Evolutionary conservation across 1,139 yeast species (phyloP).

Genomic region (Kodamaea ohmeri): DNA sequence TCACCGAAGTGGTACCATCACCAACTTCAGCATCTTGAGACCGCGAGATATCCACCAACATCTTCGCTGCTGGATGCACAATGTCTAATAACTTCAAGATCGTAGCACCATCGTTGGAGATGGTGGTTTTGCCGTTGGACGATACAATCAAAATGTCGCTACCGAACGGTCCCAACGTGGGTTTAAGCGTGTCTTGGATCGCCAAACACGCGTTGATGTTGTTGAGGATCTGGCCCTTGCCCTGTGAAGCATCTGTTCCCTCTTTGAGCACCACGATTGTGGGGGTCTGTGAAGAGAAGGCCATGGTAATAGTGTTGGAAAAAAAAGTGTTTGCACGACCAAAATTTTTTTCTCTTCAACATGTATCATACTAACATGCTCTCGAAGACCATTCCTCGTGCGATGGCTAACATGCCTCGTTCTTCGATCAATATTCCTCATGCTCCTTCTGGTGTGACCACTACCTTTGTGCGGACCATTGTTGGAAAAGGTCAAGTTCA

Average conservation of each 20-base stretch:
- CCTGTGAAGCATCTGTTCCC: constrained; percentile 97
- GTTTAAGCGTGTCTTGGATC: constrained; percentile 90
- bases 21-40: constrained; percentile 99
- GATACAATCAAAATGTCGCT: constrained; percentile 89
- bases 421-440: no score
- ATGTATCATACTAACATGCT: no score
- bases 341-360: constrained; percentile 9
- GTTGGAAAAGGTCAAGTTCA: constrained; percentile 32
- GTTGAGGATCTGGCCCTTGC: constrained; percentile 90
- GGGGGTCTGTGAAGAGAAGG: constrained; percentile 89
- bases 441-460: not conserved
- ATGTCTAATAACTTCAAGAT: constrained; percentile 88
- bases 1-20: constrained; percentile 97
- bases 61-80: constrained; percentile 97
- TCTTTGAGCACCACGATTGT: constrained; percentile 96
- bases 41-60: constrained; percentile 90
- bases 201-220: constrained; percentile 97
- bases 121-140: constrained; percentile 82
- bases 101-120: constrained; percentile 98
- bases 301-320: constrained; percentile 45
- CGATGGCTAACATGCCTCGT: no score
- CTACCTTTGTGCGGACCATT: constrained; percentile 13
- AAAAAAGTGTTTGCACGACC: constrained; percentile 9
- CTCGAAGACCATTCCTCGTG: no score
- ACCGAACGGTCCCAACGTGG: constrained; percentile 96